Evolutionary conservation across 257 asterid species (phyloP).

Genomic region (Rehmannia glutinosa): DNA sequence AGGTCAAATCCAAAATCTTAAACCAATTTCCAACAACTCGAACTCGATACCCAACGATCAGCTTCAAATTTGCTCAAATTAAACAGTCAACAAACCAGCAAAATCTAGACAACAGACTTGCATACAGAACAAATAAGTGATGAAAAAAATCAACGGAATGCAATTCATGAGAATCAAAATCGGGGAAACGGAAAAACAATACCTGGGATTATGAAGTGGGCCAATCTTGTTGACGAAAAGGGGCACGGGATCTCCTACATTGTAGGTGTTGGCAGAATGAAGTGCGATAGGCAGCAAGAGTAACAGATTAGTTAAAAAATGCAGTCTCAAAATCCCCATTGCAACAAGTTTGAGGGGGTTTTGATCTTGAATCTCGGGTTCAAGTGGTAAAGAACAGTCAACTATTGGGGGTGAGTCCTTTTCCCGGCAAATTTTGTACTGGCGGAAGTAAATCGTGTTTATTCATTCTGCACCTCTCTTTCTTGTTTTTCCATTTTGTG

Average conservation of each 20-base stretch:
- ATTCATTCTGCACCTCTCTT: too few relatives aligned
- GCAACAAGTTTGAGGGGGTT: constrained; percentile 5
- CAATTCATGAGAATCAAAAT: neutral
- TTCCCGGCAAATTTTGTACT: constrained; percentile 5
- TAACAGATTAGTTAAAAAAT: constrained; percentile 18
- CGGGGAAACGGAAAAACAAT: neutral
- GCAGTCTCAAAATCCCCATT: constrained; percentile 28
- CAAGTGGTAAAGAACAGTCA: constrained; percentile 19
- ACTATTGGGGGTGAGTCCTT: constrained; percentile 9
- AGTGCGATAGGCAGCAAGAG: constrained; percentile 22
- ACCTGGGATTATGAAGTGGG: constrained; percentile 90
- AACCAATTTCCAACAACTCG: neutral
- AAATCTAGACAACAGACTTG: neutral
- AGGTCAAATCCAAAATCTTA: neutral
- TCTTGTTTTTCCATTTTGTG: too few relatives aligned
- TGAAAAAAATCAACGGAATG: neutral
- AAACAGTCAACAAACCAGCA: neutral
- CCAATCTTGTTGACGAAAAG: constrained; percentile 76
- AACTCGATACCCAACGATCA: neutral
- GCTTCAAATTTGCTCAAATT: neutral
- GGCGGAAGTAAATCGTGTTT: constrained; percentile 1
- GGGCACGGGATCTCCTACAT: constrained; percentile 69
- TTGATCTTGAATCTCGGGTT: neutral
- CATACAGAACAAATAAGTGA: neutral
- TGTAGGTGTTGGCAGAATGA: constrained; percentile 42